Base-by-base conservation (phyloP, 2,329 filamentous ascomycete species). In the Aspergillus spinulosporus region DNA sequence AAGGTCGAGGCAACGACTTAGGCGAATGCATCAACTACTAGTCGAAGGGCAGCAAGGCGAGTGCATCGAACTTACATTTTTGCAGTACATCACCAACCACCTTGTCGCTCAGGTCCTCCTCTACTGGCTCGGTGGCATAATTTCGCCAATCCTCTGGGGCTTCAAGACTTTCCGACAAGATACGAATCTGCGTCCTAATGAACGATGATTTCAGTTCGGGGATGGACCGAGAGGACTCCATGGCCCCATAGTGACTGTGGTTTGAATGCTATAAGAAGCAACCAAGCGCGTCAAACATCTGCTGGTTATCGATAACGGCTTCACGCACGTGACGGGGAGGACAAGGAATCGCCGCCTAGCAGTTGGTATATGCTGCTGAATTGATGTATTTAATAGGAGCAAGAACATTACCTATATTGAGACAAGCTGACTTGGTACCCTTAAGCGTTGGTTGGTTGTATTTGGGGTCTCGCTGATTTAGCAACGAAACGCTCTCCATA, bases 141-240 rank as follows among this genome's bases (percentile, higher is more conserved):
- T 75, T 72, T 54, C 73, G 74, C 72, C 81, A 79, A 58, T 76
- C 71, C 54, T 78, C 73, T 3, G 79, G 76, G 4, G 77, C 75
- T 47, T 76, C 68, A 12, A 84, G 74, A 12, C 72, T 72, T 54
- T 78, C 74, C 2, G 79, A 80, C 3, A 84, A 70, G 15, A 81
- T 76, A 5, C 81, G 80, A 56, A 82, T 77, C 58, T 82, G 80
- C 7, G 71, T 69, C 54, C 78, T 72, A 14, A 84, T 70, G 48
- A 84, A 84, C 11, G 74, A 65, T 4, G 77, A 74, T 60, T 84
- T 84, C 39, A 80, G 64, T 57, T 80, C 78, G 15, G 78, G 71
- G 45, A 84, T 75, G 1, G 80, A 82, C 52, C 67, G 67, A 54
- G 66, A 65, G 39, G 68, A 69, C 54, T 74, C 73, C 74, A 77